Percentiles rank a stretch among this genome's conserved stretches.
phyloP scores from a whole-genome alignment of 2,329 filamentous ascomycete species.

The Fusarium musae region DNA sequence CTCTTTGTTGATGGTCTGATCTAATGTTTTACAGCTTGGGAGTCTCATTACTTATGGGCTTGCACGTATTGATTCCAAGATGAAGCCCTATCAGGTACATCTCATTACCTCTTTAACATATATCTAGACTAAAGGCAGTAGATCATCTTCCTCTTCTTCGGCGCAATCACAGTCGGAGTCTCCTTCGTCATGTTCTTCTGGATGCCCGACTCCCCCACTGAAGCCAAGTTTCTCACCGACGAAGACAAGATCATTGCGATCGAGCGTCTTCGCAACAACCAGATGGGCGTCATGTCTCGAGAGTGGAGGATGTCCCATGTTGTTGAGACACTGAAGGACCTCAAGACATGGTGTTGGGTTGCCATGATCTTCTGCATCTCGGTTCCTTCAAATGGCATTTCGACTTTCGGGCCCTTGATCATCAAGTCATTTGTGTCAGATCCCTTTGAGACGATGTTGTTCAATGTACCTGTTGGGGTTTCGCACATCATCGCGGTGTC shows the following conservation, averaged over 20 bases:
- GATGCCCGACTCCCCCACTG: constrained; percentile 62
- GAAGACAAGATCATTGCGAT: constrained; percentile 64
- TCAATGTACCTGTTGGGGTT: constrained; percentile 70
- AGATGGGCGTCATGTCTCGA: constrained; percentile 64
- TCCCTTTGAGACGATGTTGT: constrained; percentile 66
- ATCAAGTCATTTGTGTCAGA: constrained; percentile 68
- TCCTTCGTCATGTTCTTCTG: constrained; percentile 57
- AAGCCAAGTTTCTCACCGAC: constrained; percentile 62
- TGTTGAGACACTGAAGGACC: constrained; percentile 63
- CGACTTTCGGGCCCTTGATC: constrained; percentile 69
- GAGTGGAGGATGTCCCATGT: constrained; percentile 64
- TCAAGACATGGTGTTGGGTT: constrained; percentile 71
- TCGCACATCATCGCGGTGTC: constrained; percentile 70
- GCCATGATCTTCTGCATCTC: constrained; percentile 65
- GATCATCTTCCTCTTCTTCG: constrained; percentile 67
- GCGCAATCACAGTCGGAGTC: constrained; percentile 60
- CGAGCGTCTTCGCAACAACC: constrained; percentile 64
- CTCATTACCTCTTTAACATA: fast-evolving
- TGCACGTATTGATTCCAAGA: constrained; percentile 63
- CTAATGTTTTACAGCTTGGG: constrained; percentile 52
- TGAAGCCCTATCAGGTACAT: constrained; percentile 60
- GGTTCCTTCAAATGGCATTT: constrained; percentile 67
- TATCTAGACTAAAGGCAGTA: background rate
- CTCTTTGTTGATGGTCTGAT: too few relatives aligned
- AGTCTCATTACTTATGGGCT: constrained; percentile 68